Base-by-base conservation (phyloP, 208 protist genomes). In the Trypanosoma theileri region DNA sequence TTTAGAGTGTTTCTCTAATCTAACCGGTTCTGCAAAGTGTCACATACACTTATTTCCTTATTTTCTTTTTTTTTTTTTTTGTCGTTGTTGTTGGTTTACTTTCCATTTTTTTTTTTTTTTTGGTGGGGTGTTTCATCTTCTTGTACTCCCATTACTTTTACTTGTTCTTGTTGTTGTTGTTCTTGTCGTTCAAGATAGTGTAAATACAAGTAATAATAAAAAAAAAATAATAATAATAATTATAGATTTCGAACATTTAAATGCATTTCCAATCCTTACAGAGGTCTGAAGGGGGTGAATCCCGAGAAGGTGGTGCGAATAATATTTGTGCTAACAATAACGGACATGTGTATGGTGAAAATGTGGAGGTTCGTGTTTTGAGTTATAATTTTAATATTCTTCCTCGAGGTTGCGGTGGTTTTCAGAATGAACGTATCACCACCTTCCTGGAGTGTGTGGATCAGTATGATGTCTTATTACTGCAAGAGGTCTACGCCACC, bases 301-400 rank as follows among this genome's bases (percentile, higher is more conserved):
- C 45, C 3, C 22, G 8, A 19, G n/a, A 17, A 13, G 19, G 40
- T 42, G 42, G 45, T 24, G 0, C 8, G n/a, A 70, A 52, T 12
- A 11, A n/a, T 50, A 19, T 21, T 21, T 54, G 56, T 21, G 8
- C 51, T 41, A 60, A 51, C 40, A 21, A 53, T 19, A 44, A 16
- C 3, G 13, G 4, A 46, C 45, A 44, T 51, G 14, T 10, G 14
- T 17, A 72, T 57, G 59, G 14, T 24, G 40, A 21, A 6, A 12
- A 52, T 41, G 44, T 28, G 21, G 69, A 65, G 16, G 79, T 79
- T 19, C 91, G 91, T 17, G 85, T 93, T 41, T 75, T 96, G 53
- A 95, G 86, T 69, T 96, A 93, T 69, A 96, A 96, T 70, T 91
- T 96, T 63, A 94, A 94, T 68, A 84, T 94, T n/a, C 82, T 94